A percentile compares a stretch with the other conserved stretches of the same genome.
Evolutionary conservation across 768 basidiomycete species (phyloP).

Genomic region (Hypholoma sublateritium): DNA sequence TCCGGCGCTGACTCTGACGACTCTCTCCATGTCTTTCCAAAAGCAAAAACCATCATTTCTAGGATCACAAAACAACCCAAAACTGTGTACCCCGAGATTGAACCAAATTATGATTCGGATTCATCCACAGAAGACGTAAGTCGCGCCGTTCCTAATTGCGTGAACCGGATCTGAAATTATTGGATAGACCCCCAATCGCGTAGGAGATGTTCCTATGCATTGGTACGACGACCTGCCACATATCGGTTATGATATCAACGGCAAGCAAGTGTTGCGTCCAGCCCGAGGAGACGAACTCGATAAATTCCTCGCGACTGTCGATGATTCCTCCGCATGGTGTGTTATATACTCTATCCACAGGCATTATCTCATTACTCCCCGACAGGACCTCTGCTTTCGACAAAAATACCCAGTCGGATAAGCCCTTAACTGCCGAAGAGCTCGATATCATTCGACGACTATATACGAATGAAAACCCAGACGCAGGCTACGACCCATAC

Average conservation of each 20-base stretch:
- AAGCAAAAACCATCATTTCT: conserved; percentile 69
- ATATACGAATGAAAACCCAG: conserved; percentile 90
- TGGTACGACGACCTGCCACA: conserved; percentile 99
- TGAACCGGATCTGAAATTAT: conserved; percentile 6
- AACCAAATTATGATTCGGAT: conserved; percentile 89
- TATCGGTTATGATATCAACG: conserved; percentile 94
- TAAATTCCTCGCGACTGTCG: conserved; percentile 91
- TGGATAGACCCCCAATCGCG: conserved; percentile 86
- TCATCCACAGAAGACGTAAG: conserved; percentile 90
- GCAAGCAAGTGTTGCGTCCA: conserved; percentile 90
- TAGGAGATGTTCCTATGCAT: conserved; percentile 93
- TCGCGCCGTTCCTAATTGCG: not conserved
- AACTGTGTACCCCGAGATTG: conserved; percentile 84
- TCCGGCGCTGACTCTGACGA: conserved; percentile 41
- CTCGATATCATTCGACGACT: conserved; percentile 92
- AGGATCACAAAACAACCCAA: conserved; percentile 84
- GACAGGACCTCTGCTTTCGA: conserved; percentile 90
- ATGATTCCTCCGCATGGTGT: conserved; percentile 88
- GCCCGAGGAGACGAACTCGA: conserved; percentile 96
- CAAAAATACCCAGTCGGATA: conserved; percentile 82
- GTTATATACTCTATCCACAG: conserved; percentile 14
- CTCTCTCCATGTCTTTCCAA: conserved; percentile 58
- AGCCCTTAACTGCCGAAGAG: conserved; percentile 84
- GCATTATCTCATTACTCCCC: not conserved
- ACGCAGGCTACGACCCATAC: conserved; percentile 88